Evolutionary conservation across 2,329 filamentous ascomycete species (phyloP), one percentile per base, ranked within the genome.

Genomic region (Colletotrichum scovillei): DNA sequence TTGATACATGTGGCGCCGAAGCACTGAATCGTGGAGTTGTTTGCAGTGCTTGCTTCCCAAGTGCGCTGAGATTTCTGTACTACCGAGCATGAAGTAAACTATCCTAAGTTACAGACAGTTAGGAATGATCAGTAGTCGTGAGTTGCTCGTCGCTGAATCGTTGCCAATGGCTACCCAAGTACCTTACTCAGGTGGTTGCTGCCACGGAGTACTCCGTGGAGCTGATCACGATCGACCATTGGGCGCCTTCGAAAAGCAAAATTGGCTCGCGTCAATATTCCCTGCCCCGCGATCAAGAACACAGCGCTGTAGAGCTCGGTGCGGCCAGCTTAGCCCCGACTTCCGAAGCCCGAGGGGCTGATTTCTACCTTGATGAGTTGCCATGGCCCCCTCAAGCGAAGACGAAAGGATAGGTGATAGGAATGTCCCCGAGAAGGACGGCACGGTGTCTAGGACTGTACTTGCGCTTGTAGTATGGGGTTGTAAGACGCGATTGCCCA

Each of bases 361-460:
- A n/a, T n/a, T 8, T 7, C 6, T 19, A 42, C 38, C 42, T 49
- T 49, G 19, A n/a, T n/a, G 19, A n/a, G 19, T 19, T 49, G 19
- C 42, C 7, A n/a, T n/a, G 19, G 7, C 16, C 42, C 42, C 19
- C 3, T 49, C 3, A 11, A 49, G 19, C 16, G 16, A n/a, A 9
- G 2, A 4, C 1, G 16, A n/a, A n/a, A 8, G 19, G 7, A 49
- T n/a, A 8, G 42, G 19, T n/a, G 1, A n/a, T n/a, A 0, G 7
- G 19, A 9, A 4, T n/a, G 7, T 4, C 19, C 7, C 19, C 16
- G 42, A n/a, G 42, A 8, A 7, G n/a, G 19, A 49, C 3, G 8
- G 19, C 3, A 49, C 4, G 3, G 2, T n/a, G 7, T n/a, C 8
- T 0, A n/a, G 4, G 19, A 19, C 19, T n/a, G 8, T 9, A 9